Percentiles rank a stretch among this genome's conserved stretches.
Evolutionary conservation across 768 basidiomycete genomes (phyloP).

Genomic region (Mrakia gelida): DNA sequence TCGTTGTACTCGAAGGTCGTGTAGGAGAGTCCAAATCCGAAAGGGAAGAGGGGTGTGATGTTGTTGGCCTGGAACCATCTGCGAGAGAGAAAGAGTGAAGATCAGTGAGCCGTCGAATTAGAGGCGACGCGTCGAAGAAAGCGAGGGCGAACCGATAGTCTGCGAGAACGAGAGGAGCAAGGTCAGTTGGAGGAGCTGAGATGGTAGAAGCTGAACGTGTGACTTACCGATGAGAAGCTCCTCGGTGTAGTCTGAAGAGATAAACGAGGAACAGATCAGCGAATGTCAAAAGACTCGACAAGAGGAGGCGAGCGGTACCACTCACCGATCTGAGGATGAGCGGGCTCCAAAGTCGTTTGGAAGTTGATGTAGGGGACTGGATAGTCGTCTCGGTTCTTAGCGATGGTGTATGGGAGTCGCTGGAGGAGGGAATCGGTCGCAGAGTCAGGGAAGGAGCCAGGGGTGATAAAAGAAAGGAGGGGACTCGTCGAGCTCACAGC

Average conservation of each 20-base stretch:
- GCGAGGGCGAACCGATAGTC: neutral
- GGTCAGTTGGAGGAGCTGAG: neutral
- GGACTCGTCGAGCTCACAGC: slow-evolving; percentile 40
- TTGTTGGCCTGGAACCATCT: slow-evolving; percentile 51
- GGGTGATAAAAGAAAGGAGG: too few relatives aligned
- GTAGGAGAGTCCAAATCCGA: slow-evolving; percentile 86
- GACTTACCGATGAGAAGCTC: slow-evolving; percentile 55
- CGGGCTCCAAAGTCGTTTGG: slow-evolving; percentile 43
- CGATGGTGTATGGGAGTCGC: slow-evolving; percentile 70
- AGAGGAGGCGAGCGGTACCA: neutral
- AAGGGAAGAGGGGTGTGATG: slow-evolving; percentile 48
- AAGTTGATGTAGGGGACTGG: slow-evolving; percentile 40
- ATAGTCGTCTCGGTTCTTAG: slow-evolving; percentile 60
- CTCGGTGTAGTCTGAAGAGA: slow-evolving; percentile 34
- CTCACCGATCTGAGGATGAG: slow-evolving; percentile 49
- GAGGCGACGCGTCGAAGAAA: slow-evolving; percentile 49
- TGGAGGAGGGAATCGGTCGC: slow-evolving; percentile 39
- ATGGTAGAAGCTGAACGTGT: neutral
- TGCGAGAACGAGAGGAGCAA: neutral
- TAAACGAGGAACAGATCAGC: too few relatives aligned
- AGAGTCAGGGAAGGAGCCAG: too few relatives aligned
- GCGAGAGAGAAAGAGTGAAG: slow-evolving; percentile 55
- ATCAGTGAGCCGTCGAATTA: slow-evolving; percentile 41
- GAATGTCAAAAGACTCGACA: too few relatives aligned
- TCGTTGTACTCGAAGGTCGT: slow-evolving; percentile 69